phyloP scores from a whole-genome alignment of 768 basidiomycete genomes.

The Clitopilus hobsonii region DNA sequence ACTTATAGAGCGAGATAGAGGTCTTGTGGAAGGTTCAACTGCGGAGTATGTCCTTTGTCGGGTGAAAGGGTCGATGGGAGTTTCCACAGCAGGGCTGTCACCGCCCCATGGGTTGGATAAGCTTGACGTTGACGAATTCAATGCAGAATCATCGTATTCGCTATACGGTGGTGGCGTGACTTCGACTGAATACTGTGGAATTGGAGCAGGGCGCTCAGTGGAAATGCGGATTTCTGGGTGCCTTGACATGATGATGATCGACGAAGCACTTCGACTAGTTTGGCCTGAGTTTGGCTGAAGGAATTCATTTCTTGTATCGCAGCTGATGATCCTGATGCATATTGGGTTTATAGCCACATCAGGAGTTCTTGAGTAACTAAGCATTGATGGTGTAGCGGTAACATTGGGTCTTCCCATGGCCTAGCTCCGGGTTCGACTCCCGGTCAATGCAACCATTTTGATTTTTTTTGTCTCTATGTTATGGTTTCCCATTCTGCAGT shows the following conservation, averaged over 20 bases:
- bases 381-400: constrained; percentile 75
- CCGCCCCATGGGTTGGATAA: not conserved
- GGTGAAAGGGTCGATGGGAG: not conserved
- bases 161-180: not conserved
- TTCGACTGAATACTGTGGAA: not conserved
- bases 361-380: not conserved
- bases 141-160: not conserved
- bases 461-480: not conserved
- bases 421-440: constrained; percentile 52
- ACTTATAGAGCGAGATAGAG: not conserved
- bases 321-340: not conserved
- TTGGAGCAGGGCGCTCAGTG: not conserved
- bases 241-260: not conserved
- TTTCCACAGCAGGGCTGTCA: not conserved
- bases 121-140: not conserved
- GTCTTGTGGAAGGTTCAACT: not conserved
- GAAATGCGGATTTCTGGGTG: not conserved
- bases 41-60: not conserved
- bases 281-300: too few species aligned
- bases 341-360: not conserved
- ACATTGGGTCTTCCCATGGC: constrained; percentile 85
- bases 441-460: constrained; percentile 38
- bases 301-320: too few species aligned
- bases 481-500: too few species aligned
- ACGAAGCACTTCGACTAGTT: too few species aligned